Percentiles rank a stretch among this genome's conserved stretches.
phyloP scores from a whole-genome alignment of 2,329 filamentous ascomycete genomes.

The Talaromyces sp. region DNA sequence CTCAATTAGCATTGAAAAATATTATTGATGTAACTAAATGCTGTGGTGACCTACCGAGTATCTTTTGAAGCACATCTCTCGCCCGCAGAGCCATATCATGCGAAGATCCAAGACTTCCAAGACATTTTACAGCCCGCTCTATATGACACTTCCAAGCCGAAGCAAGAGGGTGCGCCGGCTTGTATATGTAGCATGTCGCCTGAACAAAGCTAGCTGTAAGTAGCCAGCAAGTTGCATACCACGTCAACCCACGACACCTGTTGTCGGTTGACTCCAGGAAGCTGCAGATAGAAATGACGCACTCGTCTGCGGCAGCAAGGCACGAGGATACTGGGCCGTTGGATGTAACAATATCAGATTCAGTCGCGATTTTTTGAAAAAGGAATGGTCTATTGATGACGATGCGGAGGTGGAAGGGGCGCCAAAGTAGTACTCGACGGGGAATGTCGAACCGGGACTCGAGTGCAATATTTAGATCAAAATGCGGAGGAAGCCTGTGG shows the following conservation, averaged over 20 bases:
- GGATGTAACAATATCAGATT: conserved; percentile 14
- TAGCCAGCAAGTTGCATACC: conserved; percentile 22
- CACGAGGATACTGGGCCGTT: conserved; percentile 15
- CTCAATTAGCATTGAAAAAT: neutral
- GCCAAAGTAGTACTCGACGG: conserved; percentile 17
- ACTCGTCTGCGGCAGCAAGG: conserved; percentile 17
- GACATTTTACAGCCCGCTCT: conserved; percentile 15
- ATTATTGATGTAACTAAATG: neutral
- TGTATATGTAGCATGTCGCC: conserved; percentile 20
- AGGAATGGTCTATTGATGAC: conserved; percentile 20
- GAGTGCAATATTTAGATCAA: conserved; percentile 7
- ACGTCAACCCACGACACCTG: conserved; percentile 15
- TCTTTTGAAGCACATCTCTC: conserved; percentile 15
- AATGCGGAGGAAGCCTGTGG: conserved; percentile 12
- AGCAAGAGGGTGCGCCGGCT: conserved; percentile 14
- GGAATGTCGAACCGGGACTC: conserved; percentile 17
- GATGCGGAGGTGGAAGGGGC: conserved; percentile 20
- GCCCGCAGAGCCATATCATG: conserved; percentile 19
- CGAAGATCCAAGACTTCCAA: conserved; percentile 17
- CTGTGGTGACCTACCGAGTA: conserved; percentile 12
- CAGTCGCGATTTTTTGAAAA: conserved; percentile 16
- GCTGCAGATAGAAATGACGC: conserved; percentile 17
- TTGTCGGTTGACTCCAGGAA: conserved; percentile 17
- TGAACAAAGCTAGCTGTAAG: conserved; percentile 21
- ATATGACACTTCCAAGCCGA: conserved; percentile 14